phyloP scores from a whole-genome alignment of 148 eudicot genomes.

The Vaccinium macrocarpon region DNA sequence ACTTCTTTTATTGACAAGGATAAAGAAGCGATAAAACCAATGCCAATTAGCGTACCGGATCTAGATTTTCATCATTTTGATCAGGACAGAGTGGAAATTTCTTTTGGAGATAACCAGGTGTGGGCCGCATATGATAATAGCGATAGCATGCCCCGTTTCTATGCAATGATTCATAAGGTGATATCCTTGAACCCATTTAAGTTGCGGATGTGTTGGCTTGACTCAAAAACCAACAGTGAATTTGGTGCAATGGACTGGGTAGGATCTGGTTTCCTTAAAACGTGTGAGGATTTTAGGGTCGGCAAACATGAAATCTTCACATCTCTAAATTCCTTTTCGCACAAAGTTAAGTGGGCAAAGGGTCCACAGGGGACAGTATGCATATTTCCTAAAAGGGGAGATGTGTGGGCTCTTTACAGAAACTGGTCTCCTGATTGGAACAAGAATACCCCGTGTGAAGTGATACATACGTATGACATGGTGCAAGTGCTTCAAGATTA shows the following conservation, averaged over 20 bases:
- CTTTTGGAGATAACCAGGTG: conserved; percentile 44
- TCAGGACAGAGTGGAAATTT: conserved; percentile 39
- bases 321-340: conserved; percentile 49
- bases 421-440: conserved; percentile 61
- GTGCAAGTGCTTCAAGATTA: conserved; percentile 56
- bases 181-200: conserved; percentile 38
- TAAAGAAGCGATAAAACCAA: conserved; percentile 12
- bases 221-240: conserved; percentile 43
- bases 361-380: conserved; percentile 44
- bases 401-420: conserved; percentile 54
- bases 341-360: conserved; percentile 41
- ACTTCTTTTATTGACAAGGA: conserved; percentile 15
- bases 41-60: conserved; percentile 42
- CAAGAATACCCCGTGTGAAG: conserved; percentile 33
- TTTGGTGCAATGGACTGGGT: conserved; percentile 42
- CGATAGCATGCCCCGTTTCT: conserved; percentile 64
- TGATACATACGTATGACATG: conserved; percentile 49
- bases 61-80: conserved; percentile 62
- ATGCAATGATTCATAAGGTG: conserved; percentile 50
- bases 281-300: conserved; percentile 49
- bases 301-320: conserved; percentile 31
- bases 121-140: conserved; percentile 60
- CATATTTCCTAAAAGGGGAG: conserved; percentile 48
- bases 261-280: conserved; percentile 40
- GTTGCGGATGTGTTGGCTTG: conserved; percentile 51